These are phyloP conservation scores for Noccaea caerulescens DNA, from an alignment of 345 rosid species.

Conservation along the genomic window DNA sequence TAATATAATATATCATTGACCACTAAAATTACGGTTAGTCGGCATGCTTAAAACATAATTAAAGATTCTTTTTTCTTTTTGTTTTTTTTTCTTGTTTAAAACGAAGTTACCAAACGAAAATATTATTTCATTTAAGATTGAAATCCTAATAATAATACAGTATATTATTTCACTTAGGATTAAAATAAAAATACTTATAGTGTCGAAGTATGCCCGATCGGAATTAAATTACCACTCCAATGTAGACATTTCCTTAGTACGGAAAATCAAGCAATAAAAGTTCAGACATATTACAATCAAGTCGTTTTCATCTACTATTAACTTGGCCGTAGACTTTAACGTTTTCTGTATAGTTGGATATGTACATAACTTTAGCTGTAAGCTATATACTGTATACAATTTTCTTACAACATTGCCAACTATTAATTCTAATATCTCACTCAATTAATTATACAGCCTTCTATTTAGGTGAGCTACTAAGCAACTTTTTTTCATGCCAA, in stretches of 20 bases:
- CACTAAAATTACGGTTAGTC: not conserved
- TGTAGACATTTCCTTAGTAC: too few relatives aligned
- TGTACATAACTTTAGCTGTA: not conserved
- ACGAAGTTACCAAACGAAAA: too few relatives aligned
- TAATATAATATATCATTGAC: constrained; percentile 18
- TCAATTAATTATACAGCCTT: constrained; percentile 40
- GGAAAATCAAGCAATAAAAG: too few relatives aligned
- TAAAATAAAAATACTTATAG: too few relatives aligned
- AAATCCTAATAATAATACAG: too few relatives aligned
- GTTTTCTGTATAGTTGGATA: not conserved
- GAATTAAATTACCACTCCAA: too few relatives aligned
- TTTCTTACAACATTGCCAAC: not conserved
- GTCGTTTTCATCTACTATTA: constrained; percentile 18
- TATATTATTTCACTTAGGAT: too few relatives aligned
- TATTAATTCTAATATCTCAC: constrained; percentile 1
- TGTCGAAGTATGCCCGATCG: too few relatives aligned
- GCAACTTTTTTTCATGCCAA: constrained; percentile 27
- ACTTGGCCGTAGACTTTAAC: constrained; percentile 3
- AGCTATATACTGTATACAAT: not conserved
- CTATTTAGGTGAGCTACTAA: constrained; percentile 43
- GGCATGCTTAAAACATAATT: too few relatives aligned
- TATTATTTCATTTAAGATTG: too few relatives aligned
- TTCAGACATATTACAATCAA: not conserved
- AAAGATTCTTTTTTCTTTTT: too few relatives aligned
- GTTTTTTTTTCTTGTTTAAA: too few relatives aligned